Conservation (phyloP, 2,329 filamentous ascomycete species). For the Fusarium incarnatum region DNA sequence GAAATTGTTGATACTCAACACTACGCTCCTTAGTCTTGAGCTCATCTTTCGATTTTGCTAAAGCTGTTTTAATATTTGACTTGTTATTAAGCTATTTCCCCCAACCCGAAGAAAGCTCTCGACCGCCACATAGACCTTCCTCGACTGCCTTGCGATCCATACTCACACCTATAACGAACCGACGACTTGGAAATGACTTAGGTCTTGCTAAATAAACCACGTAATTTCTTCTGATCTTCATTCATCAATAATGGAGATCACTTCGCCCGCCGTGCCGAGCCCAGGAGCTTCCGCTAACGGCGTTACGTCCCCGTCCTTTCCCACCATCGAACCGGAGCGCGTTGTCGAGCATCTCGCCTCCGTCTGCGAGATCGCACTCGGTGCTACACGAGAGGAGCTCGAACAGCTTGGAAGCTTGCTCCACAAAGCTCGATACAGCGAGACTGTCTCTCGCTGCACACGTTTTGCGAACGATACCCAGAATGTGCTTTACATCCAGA, state of each 20-base stretch:
- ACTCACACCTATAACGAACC: conserved; percentile 20
- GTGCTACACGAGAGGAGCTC: conserved; percentile 81
- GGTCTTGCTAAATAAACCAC: conserved; percentile 37
- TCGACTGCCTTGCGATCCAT: conserved; percentile 17
- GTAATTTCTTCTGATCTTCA: conserved; percentile 23
- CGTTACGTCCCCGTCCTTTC: conserved; percentile 58
- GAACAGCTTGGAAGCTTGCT: conserved; percentile 85
- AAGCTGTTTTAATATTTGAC: conserved; percentile 34
- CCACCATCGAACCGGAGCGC: conserved; percentile 72
- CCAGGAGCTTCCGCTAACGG: conserved; percentile 59
- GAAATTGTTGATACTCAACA: conserved; percentile 16
- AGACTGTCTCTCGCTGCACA: conserved; percentile 87
- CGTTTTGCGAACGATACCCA: conserved; percentile 92
- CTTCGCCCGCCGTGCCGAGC: conserved; percentile 58
- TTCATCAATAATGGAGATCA: conserved; percentile 64
- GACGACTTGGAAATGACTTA: conserved; percentile 48
- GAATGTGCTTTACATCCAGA: conserved; percentile 90
- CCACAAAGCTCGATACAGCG: conserved; percentile 75
- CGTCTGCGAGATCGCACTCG: conserved; percentile 78
- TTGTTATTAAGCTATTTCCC: conserved; percentile 29
- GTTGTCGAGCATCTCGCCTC: conserved; percentile 78
- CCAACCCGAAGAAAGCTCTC: conserved; percentile 28
- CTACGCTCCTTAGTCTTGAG: conserved; percentile 41
- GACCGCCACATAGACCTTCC: conserved; percentile 21
- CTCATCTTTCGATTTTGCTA: conserved; percentile 27